Evolutionary conservation across 352 stramenopile genomes (phyloP), one percentile per base, ranked within the genome.

Genomic region (Phytophthora sojae): DNA sequence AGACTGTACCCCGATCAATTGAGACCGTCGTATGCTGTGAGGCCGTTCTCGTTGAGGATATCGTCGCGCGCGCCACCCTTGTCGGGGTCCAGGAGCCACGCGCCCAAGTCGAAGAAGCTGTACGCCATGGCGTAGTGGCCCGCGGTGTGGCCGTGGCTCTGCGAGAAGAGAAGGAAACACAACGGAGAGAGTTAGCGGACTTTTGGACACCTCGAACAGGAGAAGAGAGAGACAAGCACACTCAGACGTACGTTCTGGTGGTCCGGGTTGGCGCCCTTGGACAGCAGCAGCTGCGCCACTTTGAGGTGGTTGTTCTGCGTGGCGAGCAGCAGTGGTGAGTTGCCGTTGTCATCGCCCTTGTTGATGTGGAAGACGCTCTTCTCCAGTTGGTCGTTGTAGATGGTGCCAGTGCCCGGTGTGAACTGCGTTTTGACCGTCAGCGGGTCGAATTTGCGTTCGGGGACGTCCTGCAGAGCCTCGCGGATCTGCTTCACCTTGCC

Each of bases 121-220:
- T 97, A 97, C 15, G 89, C 85, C 86, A 98, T 96, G 26, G 95
- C 95, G 76, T 97, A 98, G 71, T 98, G 95, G 42, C 97, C 86
- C 0, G 94, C 82, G 1, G 95, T 98, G 69, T 98, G 97, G 29
- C 95, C 95, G 49, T 86, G 76, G 76, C 85, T 90, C 83, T 91
- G 57, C 42, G 30, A 57, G 15, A 57, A 52, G 23, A 21, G 49
- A 14, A 63, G 50, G 23, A 21, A 54, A 63, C 6, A 49, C 37
- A 19, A 49, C 39, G 0, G 15, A 42, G 39, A 7, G 6, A 51
- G 47, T 66, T 61, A 75, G 35, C 14, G 35, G 35, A 32, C 25
- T 32, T 6, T 29, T 45, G 21, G 30, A 26, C 32, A 64, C 37
- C 19, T 54, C 51, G n/a, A 37, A 23, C 15, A n/a, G 26, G 42